These are phyloP conservation scores for Lactifluus hygrophoroides DNA, from an alignment of 768 basidiomycete genomes.

Conservation along the genomic window DNA sequence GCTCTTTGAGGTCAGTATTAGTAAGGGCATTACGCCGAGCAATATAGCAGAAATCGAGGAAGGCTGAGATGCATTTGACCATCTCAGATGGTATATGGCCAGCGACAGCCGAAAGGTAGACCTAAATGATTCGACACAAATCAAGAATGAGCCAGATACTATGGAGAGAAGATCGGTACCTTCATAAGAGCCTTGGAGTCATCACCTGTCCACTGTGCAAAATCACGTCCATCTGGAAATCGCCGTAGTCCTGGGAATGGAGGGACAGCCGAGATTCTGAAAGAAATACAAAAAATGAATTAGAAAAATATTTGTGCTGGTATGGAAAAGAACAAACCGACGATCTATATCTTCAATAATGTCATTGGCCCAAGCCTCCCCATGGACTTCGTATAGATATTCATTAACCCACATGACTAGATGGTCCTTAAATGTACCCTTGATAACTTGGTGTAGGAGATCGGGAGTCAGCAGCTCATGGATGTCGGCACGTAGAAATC, in stretches of 20 bases:
- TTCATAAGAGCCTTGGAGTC: neutral
- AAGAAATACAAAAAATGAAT: too few species aligned
- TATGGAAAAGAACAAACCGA: neutral
- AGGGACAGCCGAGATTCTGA: neutral
- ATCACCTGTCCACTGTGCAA: neutral
- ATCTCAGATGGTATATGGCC: neutral
- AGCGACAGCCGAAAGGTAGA: neutral
- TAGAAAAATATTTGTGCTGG: too few species aligned
- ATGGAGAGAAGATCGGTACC: neutral
- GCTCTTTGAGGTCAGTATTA: neutral
- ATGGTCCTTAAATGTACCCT: too few species aligned
- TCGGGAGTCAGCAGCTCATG: too few species aligned
- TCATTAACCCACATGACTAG: too few species aligned
- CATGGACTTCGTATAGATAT: neutral
- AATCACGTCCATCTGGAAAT: too few species aligned
- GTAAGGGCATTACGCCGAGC: neutral
- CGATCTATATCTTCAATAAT: neutral
- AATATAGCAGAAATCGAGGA: conserved; percentile 21
- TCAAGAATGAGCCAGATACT: neutral
- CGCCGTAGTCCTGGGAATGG: too few species aligned
- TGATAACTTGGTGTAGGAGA: too few species aligned
- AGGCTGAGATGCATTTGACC: neutral
- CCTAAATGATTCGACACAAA: neutral
- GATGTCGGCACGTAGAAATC: too few species aligned
- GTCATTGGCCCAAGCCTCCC: neutral